These are phyloP conservation scores for Amorphotheca resinae DNA, from an alignment of 495 filamentous ascomycete genomes.

Conservation along the genomic window DNA sequence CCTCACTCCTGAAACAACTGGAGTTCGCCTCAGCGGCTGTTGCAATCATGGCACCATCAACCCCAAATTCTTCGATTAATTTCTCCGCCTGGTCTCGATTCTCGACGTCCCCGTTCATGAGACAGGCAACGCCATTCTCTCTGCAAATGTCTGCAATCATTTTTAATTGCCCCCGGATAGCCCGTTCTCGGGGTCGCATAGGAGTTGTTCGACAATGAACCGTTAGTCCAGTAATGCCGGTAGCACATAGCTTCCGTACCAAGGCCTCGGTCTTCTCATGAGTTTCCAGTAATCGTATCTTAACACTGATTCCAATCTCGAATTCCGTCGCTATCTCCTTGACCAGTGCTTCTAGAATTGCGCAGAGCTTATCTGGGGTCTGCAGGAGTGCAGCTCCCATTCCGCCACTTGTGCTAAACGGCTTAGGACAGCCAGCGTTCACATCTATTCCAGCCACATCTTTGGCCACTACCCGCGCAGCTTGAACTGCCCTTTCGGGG, in stretches of 20 bases:
- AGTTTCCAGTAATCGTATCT: slow-evolving; percentile 80
- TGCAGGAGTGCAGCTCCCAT: slow-evolving; percentile 89
- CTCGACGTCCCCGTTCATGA: slow-evolving; percentile 91
- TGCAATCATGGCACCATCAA: slow-evolving; percentile 95
- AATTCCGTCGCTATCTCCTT: slow-evolving; percentile 59
- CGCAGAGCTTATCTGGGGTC: slow-evolving; percentile 67
- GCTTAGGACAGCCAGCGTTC: slow-evolving; percentile 94
- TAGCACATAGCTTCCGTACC: slow-evolving; percentile 60
- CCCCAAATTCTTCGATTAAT: slow-evolving; percentile 61
- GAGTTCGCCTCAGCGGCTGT: slow-evolving; percentile 80
- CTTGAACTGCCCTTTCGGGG: slow-evolving; percentile 68
- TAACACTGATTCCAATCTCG: slow-evolving; percentile 85
- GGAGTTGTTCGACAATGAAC: slow-evolving; percentile 92
- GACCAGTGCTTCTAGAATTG: slow-evolving; percentile 73
- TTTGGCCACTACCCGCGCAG: slow-evolving; percentile 66
- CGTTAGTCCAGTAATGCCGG: slow-evolving; percentile 84
- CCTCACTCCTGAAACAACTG: slow-evolving; percentile 59
- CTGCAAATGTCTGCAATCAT: slow-evolving; percentile 70
- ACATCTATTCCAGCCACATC: slow-evolving; percentile 93
- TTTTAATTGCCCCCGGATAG: slow-evolving; percentile 70
- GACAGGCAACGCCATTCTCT: slow-evolving; percentile 70
- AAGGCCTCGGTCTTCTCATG: slow-evolving; percentile 56
- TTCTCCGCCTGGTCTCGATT: slow-evolving; percentile 50
- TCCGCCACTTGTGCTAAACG: slow-evolving; percentile 78
- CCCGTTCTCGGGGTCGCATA: slow-evolving; percentile 82